phyloP scores from a whole-genome alignment of 768 basidiomycete species.

The Panaeolus cyanescens region DNA sequence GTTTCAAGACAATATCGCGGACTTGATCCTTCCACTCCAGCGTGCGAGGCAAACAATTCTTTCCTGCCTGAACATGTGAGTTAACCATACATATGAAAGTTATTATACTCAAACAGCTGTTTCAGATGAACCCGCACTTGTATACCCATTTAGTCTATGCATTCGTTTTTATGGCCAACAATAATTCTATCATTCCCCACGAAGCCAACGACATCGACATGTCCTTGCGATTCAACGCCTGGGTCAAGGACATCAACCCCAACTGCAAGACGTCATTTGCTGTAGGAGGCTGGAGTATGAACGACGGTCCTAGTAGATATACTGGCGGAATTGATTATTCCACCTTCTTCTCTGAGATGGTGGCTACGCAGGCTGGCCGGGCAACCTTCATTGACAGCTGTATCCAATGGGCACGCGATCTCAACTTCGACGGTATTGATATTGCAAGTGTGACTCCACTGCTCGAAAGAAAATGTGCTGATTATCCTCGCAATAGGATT shows the following conservation, averaged over 20 bases:
- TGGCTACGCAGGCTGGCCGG: background rate
- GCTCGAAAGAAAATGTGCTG: background rate
- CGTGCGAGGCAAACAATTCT: background rate
- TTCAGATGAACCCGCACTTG: background rate
- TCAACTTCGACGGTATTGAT: background rate
- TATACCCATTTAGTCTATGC: background rate
- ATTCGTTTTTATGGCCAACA: background rate
- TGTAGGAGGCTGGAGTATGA: background rate
- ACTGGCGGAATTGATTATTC: background rate
- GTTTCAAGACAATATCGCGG: background rate
- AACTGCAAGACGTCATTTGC: background rate
- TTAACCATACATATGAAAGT: background rate
- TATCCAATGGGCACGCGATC: background rate
- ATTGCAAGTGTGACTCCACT: background rate
- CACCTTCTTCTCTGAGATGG: background rate
- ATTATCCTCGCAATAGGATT: background rate
- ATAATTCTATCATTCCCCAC: background rate
- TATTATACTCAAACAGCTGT: too few relatives aligned
- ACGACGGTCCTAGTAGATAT: background rate
- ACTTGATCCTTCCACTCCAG: background rate
- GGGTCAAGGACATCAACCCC: background rate
- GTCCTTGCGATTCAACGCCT: background rate
- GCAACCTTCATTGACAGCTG: background rate
- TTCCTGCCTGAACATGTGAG: background rate
- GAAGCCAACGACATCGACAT: background rate